Conservation (phyloP, 2,329 filamentous ascomycete species). For the Colletotrichum chlorophyti region DNA sequence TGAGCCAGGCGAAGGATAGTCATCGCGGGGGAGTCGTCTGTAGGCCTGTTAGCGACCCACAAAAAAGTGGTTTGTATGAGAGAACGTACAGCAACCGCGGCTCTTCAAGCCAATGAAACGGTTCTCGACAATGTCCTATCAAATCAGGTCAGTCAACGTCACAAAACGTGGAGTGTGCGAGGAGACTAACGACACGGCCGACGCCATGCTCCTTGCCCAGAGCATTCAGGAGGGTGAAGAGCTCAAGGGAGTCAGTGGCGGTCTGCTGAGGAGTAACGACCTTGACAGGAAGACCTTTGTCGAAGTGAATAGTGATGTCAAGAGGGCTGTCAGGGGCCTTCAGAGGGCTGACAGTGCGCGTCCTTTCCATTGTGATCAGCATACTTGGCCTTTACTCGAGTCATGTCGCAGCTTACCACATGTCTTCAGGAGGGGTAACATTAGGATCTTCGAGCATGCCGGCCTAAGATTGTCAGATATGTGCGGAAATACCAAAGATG, state of each 20-base stretch:
- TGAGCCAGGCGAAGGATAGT: slow-evolving; percentile 38
- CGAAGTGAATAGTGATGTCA: slow-evolving; percentile 70
- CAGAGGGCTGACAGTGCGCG: slow-evolving; percentile 59
- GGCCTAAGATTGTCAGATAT: slow-evolving; percentile 16
- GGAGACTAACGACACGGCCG: slow-evolving; percentile 69
- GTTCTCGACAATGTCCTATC: slow-evolving; percentile 51
- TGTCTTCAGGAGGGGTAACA: slow-evolving; percentile 67
- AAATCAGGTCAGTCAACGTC: neutral
- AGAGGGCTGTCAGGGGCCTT: slow-evolving; percentile 69
- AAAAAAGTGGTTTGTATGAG: too few species aligned
- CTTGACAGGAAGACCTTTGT: slow-evolving; percentile 72
- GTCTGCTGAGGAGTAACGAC: slow-evolving; percentile 61
- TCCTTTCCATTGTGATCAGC: slow-evolving; percentile 33
- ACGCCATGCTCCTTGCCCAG: slow-evolving; percentile 71
- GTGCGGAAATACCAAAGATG: neutral
- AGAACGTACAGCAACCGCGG: slow-evolving; percentile 63
- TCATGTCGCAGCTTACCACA: slow-evolving; percentile 59
- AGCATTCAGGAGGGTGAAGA: slow-evolving; percentile 70
- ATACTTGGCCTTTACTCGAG: too few species aligned
- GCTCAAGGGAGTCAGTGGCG: slow-evolving; percentile 67
- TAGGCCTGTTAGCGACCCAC: neutral
- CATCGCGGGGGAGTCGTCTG: slow-evolving; percentile 33
- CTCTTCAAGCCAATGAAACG: slow-evolving; percentile 43
- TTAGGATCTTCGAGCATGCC: slow-evolving; percentile 69
- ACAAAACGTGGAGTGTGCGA: slow-evolving; percentile 42